Percentiles rank a stretch among this genome's conserved stretches.
Evolutionary conservation across 2,329 filamentous ascomycete species (phyloP).

Genomic region (Seiridium cupressi): DNA sequence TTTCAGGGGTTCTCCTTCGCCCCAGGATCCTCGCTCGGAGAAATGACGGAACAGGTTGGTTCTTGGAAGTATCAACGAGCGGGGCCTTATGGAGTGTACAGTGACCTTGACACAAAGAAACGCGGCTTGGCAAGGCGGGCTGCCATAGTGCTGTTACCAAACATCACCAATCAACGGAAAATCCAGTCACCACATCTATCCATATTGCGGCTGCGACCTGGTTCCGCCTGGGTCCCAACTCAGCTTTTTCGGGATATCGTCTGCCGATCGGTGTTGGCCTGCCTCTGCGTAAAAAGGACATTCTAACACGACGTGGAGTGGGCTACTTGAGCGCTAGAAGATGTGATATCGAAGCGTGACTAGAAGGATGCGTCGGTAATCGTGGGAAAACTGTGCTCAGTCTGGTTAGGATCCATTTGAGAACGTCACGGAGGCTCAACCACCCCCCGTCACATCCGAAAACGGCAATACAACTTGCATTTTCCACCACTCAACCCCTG

Average conservation of each 20-base stretch:
- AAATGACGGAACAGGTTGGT: background rate
- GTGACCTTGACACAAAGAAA: background rate
- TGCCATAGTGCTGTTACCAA: background rate
- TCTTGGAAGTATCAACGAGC: background rate
- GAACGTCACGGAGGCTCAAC: background rate
- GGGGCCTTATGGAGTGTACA: slow-evolving; percentile 1
- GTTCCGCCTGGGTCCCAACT: background rate
- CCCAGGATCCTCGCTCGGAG: background rate
- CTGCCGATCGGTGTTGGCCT: background rate
- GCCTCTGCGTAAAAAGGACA: background rate
- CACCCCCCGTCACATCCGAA: background rate
- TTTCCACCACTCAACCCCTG: slow-evolving; percentile 5
- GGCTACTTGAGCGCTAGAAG: background rate
- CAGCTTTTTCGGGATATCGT: background rate
- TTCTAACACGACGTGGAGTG: background rate
- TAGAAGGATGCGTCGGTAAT: background rate
- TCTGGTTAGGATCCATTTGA: background rate
- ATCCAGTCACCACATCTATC: background rate
- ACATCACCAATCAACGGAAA: background rate
- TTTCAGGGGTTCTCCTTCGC: background rate
- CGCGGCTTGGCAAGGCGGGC: background rate
- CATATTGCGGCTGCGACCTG: background rate
- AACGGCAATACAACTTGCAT: slow-evolving; percentile 1
- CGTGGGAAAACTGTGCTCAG: background rate
- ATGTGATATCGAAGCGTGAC: background rate